Evolutionary conservation across 192 early-diverging fungal species (phyloP).

Genomic region (Martensiomyces pterosporus): DNA sequence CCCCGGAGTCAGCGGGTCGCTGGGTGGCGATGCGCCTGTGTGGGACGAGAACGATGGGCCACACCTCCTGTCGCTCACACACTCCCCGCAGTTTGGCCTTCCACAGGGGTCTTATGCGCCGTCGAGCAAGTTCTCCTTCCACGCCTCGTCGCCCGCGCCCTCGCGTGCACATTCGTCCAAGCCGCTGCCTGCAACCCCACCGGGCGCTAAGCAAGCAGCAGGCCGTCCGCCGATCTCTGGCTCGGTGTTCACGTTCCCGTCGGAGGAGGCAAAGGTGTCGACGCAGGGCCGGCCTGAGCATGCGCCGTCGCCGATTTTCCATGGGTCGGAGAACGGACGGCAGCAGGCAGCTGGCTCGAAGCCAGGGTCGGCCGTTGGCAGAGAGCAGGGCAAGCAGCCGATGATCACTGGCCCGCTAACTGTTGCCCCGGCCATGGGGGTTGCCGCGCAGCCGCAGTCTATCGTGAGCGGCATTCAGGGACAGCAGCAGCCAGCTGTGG

Average conservation of each 20-base stretch:
- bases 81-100: slow-evolving; percentile 1
- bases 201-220: slow-evolving; percentile 7
- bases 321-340: neutral
- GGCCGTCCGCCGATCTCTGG: neutral
- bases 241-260: slow-evolving; percentile 37
- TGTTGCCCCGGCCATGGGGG: too few species aligned
- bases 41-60: too few species aligned
- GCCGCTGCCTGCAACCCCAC: slow-evolving; percentile 33
- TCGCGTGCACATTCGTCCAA: slow-evolving; percentile 10
- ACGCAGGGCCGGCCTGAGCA: neutral
- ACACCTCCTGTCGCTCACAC: slow-evolving; percentile 2
- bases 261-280: slow-evolving; percentile 3
- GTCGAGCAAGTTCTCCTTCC: slow-evolving; percentile 40
- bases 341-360: too few species aligned
- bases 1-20: too few species aligned
- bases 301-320: slow-evolving; percentile 27
- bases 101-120: slow-evolving; percentile 5
- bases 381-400: too few species aligned
- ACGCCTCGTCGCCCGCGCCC: neutral
- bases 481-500: too few species aligned
- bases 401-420: too few species aligned
- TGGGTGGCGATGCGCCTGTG: too few species aligned
- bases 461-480: too few species aligned
- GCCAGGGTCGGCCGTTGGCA: too few species aligned
- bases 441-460: too few species aligned